Evolutionary conservation across 306 rosid species (phyloP), one percentile per base, ranked within the genome.

Genomic region (Cyclanthera cordifolia): DNA sequence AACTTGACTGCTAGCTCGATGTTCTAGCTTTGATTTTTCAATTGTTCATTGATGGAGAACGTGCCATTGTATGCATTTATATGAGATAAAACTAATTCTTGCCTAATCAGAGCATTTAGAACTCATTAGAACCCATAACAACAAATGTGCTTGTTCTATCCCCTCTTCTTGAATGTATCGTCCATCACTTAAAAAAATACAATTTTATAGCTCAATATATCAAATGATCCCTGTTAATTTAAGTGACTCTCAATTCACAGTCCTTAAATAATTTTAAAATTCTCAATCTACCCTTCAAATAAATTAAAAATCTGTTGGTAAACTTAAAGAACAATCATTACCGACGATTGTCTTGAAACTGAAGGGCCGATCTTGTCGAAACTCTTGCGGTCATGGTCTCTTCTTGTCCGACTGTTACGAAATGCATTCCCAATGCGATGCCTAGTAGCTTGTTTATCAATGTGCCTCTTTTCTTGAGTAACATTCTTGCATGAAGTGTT

Each of bases 361-460:
- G 71, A 34, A 41, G 86, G 84, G 79, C 46, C 70, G 52, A 78
- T 73, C 80, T 82, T 89, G 80, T 86, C 88, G 30, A 78, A 1
- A 51, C 64, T 1, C 85, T 81, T 92, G 52, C 76, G 78, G 30
- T 92, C 96, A 13, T 79, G 13, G 25, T 92, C 97, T 84, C 79
- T 89, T 79, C 87, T 82, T 67, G 73, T 81, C 85, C 89, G 78
- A 61, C 91, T 87, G 67, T 83, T 84, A 20, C 98, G 90, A 49
- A 89, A 79, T 10, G 91, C 81, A 1, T 79, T 69, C 28, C 93
- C 98, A 5, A 89, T 80, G 21, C 93, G 89, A 81, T 77, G 25
- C 79, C 21, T 84, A 17, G 78, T 75, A 28, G 63, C 68, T 53
- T 76, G 75, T 73, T 89, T 89, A 3, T 83, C 92, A 4, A 8